Conservation (phyloP, 2,329 filamentous ascomycete genomes). For the Niveomyces coronatus region DNA sequence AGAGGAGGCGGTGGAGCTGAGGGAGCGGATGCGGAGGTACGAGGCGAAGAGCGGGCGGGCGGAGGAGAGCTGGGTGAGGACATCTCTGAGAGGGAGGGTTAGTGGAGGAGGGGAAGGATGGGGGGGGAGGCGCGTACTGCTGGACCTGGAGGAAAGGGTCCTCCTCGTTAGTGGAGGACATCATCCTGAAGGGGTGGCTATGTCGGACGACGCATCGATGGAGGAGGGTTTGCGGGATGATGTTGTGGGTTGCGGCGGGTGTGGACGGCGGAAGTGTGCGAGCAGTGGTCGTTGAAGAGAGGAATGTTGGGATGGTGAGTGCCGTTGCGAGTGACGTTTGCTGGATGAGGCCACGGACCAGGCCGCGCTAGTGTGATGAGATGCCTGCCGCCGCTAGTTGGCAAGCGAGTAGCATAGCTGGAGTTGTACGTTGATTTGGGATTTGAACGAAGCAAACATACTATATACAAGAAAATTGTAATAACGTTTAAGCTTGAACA, state of each 20-base stretch:
- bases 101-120: conserved; percentile 1
- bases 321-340: conserved; percentile 22
- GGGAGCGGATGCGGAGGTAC: conserved; percentile 89
- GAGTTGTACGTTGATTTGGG: too few species aligned
- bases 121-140: conserved; percentile 36
- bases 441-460: too few species aligned
- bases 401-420: too few species aligned
- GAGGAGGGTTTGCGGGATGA: background rate
- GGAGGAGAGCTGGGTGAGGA: conserved; percentile 69
- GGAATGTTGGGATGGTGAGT: conserved; percentile 12
- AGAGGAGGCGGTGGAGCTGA: conserved; percentile 58
- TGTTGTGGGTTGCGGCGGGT: background rate
- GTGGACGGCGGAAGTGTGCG: background rate
- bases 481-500: too few species aligned
- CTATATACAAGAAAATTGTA: too few species aligned
- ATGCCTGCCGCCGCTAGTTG: conserved; percentile 4
- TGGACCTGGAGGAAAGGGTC: conserved; percentile 66
- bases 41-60: conserved; percentile 85
- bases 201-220: conserved; percentile 13
- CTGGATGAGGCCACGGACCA: conserved; percentile 4
- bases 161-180: conserved; percentile 57
- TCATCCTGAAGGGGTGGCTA: conserved; percentile 38
- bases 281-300: background rate
- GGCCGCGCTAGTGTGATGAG: background rate
- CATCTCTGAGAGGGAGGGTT: conserved; percentile 52